A percentile compares a stretch with the other conserved stretches of the same genome.
Evolutionary conservation across 371 early-diverging fungal species (phyloP).

Genomic region (Mortierella sp.): DNA sequence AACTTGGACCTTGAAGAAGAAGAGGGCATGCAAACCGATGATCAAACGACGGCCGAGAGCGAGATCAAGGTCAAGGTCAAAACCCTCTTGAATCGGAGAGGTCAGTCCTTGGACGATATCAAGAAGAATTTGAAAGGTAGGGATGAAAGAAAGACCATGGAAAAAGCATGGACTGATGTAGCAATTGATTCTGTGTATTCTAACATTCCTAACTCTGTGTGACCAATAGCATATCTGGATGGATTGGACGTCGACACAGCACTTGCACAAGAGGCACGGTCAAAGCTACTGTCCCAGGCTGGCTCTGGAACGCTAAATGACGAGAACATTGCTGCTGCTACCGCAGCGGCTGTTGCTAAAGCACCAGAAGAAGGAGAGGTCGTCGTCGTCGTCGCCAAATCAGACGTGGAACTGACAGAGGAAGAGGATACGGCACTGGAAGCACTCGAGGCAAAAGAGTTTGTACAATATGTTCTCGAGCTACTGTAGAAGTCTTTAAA

Average conservation of each 20-base stretch:
- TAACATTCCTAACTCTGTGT: no score
- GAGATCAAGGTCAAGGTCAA: slow-evolving; percentile 26
- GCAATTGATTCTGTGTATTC: no score
- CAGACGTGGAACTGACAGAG: slow-evolving; percentile 10
- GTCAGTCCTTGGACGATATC: slow-evolving; percentile 47
- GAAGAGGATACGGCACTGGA: slow-evolving; percentile 46
- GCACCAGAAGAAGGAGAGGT: slow-evolving; percentile 32
- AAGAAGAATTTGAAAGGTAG: slow-evolving; percentile 36
- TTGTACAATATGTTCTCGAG: slow-evolving; percentile 33
- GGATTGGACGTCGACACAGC: slow-evolving; percentile 39
- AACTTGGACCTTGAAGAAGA: slow-evolving; percentile 42
- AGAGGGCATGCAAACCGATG: not conserved
- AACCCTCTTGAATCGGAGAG: slow-evolving; percentile 43
- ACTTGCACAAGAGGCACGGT: slow-evolving; percentile 42
- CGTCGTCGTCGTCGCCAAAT: not conserved
- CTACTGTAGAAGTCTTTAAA: slow-evolving; percentile 19
- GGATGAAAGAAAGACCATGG: not conserved
- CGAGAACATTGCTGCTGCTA: slow-evolving; percentile 1
- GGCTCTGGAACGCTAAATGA: slow-evolving; percentile 17
- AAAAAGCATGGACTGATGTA: no score
- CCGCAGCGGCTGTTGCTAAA: no score
- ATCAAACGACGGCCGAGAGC: slow-evolving; percentile 21
- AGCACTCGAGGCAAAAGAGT: slow-evolving; percentile 45
- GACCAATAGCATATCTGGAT: slow-evolving; percentile 40
- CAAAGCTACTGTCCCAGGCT: slow-evolving; percentile 33